These are phyloP conservation scores for Blastobotrys elegans DNA, from an alignment of 1,139 yeast species.

Conservation along the genomic window DNA sequence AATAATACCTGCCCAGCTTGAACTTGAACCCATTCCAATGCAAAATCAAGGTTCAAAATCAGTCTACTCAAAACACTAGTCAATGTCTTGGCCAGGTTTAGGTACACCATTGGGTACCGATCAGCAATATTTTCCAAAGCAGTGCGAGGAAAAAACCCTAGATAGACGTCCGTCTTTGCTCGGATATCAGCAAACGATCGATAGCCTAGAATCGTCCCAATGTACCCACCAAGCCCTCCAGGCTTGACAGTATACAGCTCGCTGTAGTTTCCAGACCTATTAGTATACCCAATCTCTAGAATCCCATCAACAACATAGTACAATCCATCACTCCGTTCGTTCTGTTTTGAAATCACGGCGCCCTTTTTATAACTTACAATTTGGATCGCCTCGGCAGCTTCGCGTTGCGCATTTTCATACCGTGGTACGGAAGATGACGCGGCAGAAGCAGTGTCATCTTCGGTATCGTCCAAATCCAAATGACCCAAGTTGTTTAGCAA, in stretches of 20 bases:
- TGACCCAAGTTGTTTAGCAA: slow-evolving; percentile 17
- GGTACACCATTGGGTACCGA: slow-evolving; percentile 65
- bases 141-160: slow-evolving; percentile 65
- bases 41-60: slow-evolving; percentile 75
- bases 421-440: slow-evolving; percentile 10
- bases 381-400: slow-evolving; percentile 60
- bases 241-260: slow-evolving; percentile 55
- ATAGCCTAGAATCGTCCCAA: slow-evolving; percentile 75
- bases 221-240: slow-evolving; percentile 86
- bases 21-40: slow-evolving; percentile 90
- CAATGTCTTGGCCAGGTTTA: slow-evolving; percentile 71
- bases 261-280: slow-evolving; percentile 35
- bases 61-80: slow-evolving; percentile 62
- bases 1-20: slow-evolving; percentile 79
- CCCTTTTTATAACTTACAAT: slow-evolving; percentile 53
- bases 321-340: slow-evolving; percentile 65
- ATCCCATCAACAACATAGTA: slow-evolving; percentile 75
- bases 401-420: slow-evolving; percentile 51
- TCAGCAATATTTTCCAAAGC: slow-evolving; percentile 66
- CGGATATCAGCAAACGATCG: slow-evolving; percentile 69
- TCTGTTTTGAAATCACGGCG: slow-evolving; percentile 55
- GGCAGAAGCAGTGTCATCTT: slow-evolving; percentile 11
- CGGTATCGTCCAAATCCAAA: slow-evolving; percentile 14
- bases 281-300: slow-evolving; percentile 52
- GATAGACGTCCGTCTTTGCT: slow-evolving; percentile 55